These are phyloP conservation scores for Fagus crenata DNA, from an alignment of 306 rosid species.

Conservation along the genomic window DNA sequence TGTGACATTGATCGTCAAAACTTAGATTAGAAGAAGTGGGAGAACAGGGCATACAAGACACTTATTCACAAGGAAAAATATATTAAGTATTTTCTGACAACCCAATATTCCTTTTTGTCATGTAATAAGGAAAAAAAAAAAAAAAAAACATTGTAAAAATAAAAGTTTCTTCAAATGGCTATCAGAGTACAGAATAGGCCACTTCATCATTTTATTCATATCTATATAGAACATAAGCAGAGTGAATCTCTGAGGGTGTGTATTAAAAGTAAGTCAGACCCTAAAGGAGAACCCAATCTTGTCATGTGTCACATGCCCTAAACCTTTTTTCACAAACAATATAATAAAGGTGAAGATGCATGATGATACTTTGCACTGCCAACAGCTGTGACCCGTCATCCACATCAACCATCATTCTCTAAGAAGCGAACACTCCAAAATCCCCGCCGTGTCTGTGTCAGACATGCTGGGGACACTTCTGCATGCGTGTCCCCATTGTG, in stretches of 20 bases:
- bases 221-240: background rate
- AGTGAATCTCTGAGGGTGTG: background rate
- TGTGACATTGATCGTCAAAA: constrained; percentile 30
- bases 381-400: background rate
- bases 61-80: background rate
- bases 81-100: background rate
- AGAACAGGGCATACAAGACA: background rate
- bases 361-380: background rate
- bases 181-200: background rate
- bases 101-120: too few species aligned
- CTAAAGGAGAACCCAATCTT: too few species aligned
- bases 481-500: too few species aligned
- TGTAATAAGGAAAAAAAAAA: background rate
- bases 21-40: background rate
- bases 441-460: too few species aligned
- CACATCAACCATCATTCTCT: background rate
- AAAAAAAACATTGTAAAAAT: background rate
- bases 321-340: background rate
- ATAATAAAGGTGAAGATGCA: background rate
- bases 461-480: too few species aligned
- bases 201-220: background rate
- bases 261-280: background rate
- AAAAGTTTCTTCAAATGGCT: background rate
- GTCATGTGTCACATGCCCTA: too few species aligned
- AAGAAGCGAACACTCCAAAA: too few species aligned